A percentile compares a stretch with the other conserved stretches of the same genome.
These are phyloP conservation scores for Dillenia suffruticosa DNA, from an alignment of 164 flowering plant species.

Conservation along the genomic window DNA sequence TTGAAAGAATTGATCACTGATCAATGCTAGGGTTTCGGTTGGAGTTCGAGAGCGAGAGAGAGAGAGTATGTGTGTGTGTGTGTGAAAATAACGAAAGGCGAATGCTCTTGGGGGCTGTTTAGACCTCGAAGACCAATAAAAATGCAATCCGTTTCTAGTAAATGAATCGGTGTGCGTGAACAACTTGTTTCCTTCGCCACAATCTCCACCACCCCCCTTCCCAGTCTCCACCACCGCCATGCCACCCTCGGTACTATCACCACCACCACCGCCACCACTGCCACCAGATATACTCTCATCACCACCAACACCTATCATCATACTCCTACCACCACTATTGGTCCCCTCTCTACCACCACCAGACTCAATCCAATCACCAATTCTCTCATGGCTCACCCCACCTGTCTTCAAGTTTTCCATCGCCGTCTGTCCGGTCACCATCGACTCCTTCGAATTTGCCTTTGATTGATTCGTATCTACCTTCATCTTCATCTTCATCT, in stretches of 20 bases:
- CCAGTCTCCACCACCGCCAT: constrained; percentile 1
- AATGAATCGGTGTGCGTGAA: too few relatives aligned
- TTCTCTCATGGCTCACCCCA: constrained; percentile 4
- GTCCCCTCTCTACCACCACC: constrained; percentile 10
- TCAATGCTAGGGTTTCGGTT: too few relatives aligned
- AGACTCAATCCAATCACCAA: constrained; percentile 8
- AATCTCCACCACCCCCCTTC: constrained; percentile 1
- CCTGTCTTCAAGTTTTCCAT: constrained; percentile 3
- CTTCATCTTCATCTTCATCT: too few relatives aligned
- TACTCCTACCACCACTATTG: constrained; percentile 10
- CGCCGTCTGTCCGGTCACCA: constrained; percentile 8
- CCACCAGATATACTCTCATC: constrained; percentile 9
- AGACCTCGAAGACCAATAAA: too few relatives aligned
- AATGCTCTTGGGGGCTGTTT: too few relatives aligned
- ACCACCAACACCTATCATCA: not conserved
- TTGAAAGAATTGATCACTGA: too few relatives aligned
- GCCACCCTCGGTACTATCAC: constrained; percentile 7
- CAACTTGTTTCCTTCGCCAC: not conserved
- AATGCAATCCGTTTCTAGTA: too few relatives aligned
- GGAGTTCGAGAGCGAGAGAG: too few relatives aligned
- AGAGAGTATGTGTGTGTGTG: too few relatives aligned
- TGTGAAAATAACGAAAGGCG: too few relatives aligned
- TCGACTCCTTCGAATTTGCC: constrained; percentile 7
- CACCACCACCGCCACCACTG: not conserved
- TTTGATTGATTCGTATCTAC: too few relatives aligned